Percentiles rank a stretch among this genome's conserved stretches.
phyloP scores from a whole-genome alignment of 257 asterid genomes.

The Solanum sitiens region DNA sequence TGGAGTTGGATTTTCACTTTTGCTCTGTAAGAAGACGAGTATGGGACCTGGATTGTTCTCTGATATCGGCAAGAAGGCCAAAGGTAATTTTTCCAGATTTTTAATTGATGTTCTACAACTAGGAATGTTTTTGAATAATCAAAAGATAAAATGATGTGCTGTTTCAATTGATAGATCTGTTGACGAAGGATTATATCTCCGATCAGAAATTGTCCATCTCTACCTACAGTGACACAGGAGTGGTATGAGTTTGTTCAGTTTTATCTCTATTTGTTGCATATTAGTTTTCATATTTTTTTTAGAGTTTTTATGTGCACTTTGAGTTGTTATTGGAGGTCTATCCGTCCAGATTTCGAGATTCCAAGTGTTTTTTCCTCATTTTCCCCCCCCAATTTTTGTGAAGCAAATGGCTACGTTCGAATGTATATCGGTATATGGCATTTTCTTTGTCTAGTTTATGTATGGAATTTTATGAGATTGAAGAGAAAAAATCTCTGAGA shows the following conservation, averaged over 20 bases:
- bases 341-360: not conserved
- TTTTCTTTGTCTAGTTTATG: not conserved
- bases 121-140: not conserved
- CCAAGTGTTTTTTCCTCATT: not conserved
- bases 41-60: constrained; percentile 90
- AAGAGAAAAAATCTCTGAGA: not conserved
- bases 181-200: constrained; percentile 68
- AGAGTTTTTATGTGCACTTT: not conserved
- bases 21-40: constrained; percentile 24
- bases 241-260: constrained; percentile 33
- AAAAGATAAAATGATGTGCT: not conserved
- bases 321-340: not conserved
- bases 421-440: not conserved
- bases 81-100: constrained; percentile 33
- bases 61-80: constrained; percentile 88
- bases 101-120: not conserved
- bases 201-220: constrained; percentile 84
- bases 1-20: not conserved
- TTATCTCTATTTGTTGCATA: not conserved
- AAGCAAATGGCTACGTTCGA: not conserved
- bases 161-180: constrained; percentile 48
- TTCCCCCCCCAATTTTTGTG: not conserved
- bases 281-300: not conserved
- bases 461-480: not conserved
- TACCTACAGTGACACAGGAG: constrained; percentile 68